Conservation (phyloP, 148 eudicot genomes). For the Persicaria maculosa region DNA sequence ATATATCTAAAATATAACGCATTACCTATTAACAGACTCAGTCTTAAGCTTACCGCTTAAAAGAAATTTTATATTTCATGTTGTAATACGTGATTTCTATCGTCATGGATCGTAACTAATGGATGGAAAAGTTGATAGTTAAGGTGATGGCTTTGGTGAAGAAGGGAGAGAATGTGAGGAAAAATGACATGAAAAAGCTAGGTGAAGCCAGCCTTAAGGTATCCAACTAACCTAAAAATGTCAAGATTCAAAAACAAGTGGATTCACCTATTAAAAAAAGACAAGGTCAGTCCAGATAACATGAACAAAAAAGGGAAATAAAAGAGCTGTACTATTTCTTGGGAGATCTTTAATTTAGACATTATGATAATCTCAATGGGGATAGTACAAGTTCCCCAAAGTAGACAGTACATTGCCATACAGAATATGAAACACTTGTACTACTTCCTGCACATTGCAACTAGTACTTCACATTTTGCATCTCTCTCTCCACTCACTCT, state of each 20-base stretch:
- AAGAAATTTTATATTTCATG: background rate
- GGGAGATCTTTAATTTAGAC: background rate
- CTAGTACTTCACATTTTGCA: background rate
- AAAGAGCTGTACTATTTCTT: background rate
- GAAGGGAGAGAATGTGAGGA: background rate
- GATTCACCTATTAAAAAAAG: background rate
- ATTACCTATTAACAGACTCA: background rate
- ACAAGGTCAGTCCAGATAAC: background rate
- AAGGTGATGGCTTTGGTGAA: background rate
- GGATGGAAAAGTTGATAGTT: background rate
- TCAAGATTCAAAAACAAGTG: background rate
- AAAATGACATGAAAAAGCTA: background rate
- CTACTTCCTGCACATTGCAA: background rate
- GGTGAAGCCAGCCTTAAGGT: background rate
- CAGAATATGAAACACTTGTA: conserved; percentile 6
- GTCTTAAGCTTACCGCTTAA: background rate
- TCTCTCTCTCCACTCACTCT: background rate
- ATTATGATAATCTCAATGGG: conserved; percentile 3
- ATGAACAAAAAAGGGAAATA: background rate
- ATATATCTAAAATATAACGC: background rate
- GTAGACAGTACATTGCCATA: conserved; percentile 5
- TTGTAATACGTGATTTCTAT: too few relatives aligned
- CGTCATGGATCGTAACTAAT: too few relatives aligned
- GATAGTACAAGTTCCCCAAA: conserved; percentile 1
- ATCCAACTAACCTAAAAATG: background rate